Percentiles rank a stretch among this genome's conserved stretches.
phyloP scores from a whole-genome alignment of 176 grass and related monocot genomes.

The Rhynchospora tenuis region DNA sequence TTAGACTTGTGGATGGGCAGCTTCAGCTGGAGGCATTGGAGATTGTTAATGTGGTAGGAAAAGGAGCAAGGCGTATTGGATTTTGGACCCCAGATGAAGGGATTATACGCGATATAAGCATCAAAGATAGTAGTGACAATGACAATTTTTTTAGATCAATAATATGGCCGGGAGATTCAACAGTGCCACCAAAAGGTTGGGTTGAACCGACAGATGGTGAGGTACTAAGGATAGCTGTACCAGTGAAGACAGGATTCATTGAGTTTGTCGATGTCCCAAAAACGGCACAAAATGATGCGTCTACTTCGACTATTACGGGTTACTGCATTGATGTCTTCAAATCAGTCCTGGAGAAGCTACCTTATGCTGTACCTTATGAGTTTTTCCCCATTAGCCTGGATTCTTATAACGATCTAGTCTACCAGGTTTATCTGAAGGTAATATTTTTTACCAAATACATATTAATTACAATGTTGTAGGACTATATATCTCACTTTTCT shows the following conservation, averaged over 20 bases:
- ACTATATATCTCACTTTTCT: too few relatives aligned
- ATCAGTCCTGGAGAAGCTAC: constrained; percentile 27
- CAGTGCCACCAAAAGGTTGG: constrained; percentile 46
- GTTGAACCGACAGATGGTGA: constrained; percentile 26
- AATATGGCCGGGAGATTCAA: constrained; percentile 42
- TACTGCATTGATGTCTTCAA: constrained; percentile 76
- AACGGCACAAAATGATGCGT: neutral
- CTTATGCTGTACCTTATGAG: constrained; percentile 29
- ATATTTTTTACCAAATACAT: neutral
- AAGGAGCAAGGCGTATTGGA: constrained; percentile 35
- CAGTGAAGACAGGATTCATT: constrained; percentile 55
- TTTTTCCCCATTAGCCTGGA: constrained; percentile 8
- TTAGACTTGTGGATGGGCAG: constrained; percentile 55
- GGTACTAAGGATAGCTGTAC: constrained; percentile 42
- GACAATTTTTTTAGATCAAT: constrained; percentile 25
- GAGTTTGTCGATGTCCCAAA: constrained; percentile 43
- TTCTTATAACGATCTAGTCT: constrained; percentile 32
- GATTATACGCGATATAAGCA: constrained; percentile 5
- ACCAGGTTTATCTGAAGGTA: constrained; percentile 27
- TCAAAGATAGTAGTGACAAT: neutral
- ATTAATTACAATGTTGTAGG: too few relatives aligned
- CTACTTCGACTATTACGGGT: constrained; percentile 24
- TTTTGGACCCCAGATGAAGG: constrained; percentile 49
- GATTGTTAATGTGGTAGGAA: constrained; percentile 64
- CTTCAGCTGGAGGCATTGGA: constrained; percentile 49